Evolutionary conservation across 306 rosid genomes (phyloP), one percentile per base, ranked within the genome.

Genomic region (Fragaria iinumae): DNA sequence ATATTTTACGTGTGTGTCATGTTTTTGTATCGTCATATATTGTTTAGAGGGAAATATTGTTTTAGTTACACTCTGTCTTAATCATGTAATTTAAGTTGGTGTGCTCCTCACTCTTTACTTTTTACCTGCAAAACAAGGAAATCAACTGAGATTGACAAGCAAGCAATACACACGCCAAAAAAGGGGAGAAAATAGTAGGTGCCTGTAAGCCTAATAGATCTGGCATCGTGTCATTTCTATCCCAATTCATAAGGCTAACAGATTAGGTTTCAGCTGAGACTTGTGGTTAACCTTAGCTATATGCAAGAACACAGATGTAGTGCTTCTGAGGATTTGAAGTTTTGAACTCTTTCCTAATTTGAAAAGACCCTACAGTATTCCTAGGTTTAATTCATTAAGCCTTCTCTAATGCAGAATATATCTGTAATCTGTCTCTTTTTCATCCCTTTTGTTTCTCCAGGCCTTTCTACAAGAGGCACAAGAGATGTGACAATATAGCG

Each of bases 401-500:
- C 25, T 44, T 60, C 57, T 60, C 44, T 18, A 16, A 17, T 27
- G 34, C 69, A 73, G 69, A 57, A 18, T 49, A 2, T 20, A 38
- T 39, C 20, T 17, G 11, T 23, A 10, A 44, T 47, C 27, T 18
- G 9, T 49, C 23, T 36, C 34, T 34, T 63, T 20, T 11, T 18
- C 79, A 49, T 18, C 34, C 60, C 38, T 64, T 17, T 45, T 74
- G 43, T 74, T 25, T 47, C 47, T 20, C 60, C 16, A 8, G 14
- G 34, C 52, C 18, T 57, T 39, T 73, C 49, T 38, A 53, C 52
- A 72, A 34, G 47, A 67, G 36, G 69, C 55, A 70, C 38, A 62
- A 43, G 73, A 41, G 41, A 23, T 17, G 6, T 55, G 77, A 23
- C 53, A 57, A 6, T 13, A 56, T 38, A 16, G 67, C n/a, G 66